Evolutionary conservation across 2,329 filamentous ascomycete genomes (phyloP), one percentile per base, ranked within the genome.

Genomic region (Rhynchosporium secalis): DNA sequence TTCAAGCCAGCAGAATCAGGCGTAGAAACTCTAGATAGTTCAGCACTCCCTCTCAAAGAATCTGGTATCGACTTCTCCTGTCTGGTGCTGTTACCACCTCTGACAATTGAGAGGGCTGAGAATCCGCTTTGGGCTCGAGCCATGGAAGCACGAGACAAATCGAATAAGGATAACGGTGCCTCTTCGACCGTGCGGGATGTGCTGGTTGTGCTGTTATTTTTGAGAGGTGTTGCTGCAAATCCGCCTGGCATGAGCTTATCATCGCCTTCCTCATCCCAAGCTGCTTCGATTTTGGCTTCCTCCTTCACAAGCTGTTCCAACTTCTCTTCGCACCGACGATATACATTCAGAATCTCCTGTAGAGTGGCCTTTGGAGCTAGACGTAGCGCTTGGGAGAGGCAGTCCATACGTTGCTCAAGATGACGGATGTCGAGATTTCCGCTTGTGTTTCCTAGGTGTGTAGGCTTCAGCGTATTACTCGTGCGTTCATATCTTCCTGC

Each of bases 371-470:
- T 77, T 1, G 91, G 91, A 0, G 90, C 90, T 56, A 93, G 83
- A 8, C 91, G 83, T 20, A 95, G 79, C 1, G 91, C 89, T 12
- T 89, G 86, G 1, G 89, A 86, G 2, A 96, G 79, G 43, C 92
- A 89, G 70, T 94, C 91, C 72, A 92, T 90, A 28, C 91, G 85
- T 72, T 94, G 91, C 70, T 94, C 89, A 0, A 95, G 78, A 67
- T 91, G 86, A 36, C 90, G 83, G 58, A 95, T 83, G 62, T 86
- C 79, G 31, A 80, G 76, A 74, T 87, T 83, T 68, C 83, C 81
- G 70, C 79, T 85, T 15, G 83, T 79, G 38, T 84, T 86, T 49
- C 86, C 81, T 28, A 87, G 76, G 70, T 87, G 84, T 1, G 83
- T 86, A 4, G 84, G 84, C 31, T 78, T 80, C 28, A 81, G 69